Percentiles rank a stretch among this genome's conserved stretches.
These are phyloP conservation scores for Calonectria hawksworthii DNA, from an alignment of 2,329 filamentous ascomycete genomes.

Conservation along the genomic window DNA sequence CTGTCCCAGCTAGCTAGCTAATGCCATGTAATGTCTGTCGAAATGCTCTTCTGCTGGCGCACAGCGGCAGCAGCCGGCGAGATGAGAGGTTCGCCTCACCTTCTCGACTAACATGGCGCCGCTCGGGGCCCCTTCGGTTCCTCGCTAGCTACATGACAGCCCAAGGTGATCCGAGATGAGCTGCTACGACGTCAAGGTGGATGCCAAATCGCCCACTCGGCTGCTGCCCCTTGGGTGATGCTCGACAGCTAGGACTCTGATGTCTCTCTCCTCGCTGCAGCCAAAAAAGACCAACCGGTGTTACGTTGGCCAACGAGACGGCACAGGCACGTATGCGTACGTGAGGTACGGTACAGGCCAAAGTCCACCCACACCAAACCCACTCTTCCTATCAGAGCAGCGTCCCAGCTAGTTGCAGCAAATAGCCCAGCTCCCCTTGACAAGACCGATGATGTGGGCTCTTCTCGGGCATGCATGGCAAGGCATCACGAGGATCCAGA, in stretches of 20 bases:
- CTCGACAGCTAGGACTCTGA: constrained; percentile 25
- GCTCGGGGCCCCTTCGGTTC: not conserved
- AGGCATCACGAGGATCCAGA: constrained; percentile 27
- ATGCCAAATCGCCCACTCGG: constrained; percentile 11
- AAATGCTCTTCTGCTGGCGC: not conserved
- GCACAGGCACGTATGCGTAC: constrained; percentile 17
- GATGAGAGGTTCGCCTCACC: not conserved
- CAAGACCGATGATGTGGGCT: constrained; percentile 17
- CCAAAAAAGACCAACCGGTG: constrained; percentile 13
- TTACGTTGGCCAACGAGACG: constrained; percentile 17
- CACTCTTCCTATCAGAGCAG: constrained; percentile 17
- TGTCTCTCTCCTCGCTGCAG: constrained; percentile 17
- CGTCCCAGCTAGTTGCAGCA: constrained; percentile 15
- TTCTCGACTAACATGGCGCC: not conserved
- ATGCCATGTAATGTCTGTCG: constrained; percentile 3
- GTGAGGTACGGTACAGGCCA: constrained; percentile 12
- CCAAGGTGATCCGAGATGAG: constrained; percentile 20
- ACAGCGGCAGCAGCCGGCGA: not conserved
- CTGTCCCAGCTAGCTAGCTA: constrained; percentile 16
- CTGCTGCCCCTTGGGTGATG: constrained; percentile 1
- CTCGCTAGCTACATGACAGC: constrained; percentile 7
- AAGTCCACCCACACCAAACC: constrained; percentile 24
- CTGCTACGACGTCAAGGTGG: constrained; percentile 17
- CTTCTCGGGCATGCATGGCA: constrained; percentile 9
- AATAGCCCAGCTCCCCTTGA: constrained; percentile 16